Conservation (phyloP, 2,329 filamentous ascomycete genomes). For the Exophiala oligosperma region DNA sequence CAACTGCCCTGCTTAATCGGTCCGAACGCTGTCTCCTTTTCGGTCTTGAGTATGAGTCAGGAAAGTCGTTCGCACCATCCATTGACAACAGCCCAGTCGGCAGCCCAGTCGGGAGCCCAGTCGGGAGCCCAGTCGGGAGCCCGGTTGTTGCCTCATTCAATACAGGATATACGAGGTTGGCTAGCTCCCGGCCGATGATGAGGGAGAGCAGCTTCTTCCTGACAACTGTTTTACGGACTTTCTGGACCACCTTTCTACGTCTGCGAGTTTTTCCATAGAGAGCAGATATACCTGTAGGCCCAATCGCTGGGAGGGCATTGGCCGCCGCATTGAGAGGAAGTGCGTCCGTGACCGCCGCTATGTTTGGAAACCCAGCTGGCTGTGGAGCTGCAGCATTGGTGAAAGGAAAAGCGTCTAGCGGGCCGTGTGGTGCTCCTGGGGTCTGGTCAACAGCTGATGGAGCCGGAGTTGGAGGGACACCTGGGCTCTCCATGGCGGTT, state of each 20-base stretch:
- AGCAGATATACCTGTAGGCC: neutral
- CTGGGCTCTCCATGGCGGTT: neutral
- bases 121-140: neutral
- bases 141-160: constrained; percentile 7
- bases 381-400: neutral
- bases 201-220: constrained; percentile 18
- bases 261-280: constrained; percentile 5
- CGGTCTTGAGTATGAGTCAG: constrained; percentile 1
- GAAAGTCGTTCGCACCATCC: constrained; percentile 16
- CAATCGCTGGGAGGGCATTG: neutral
- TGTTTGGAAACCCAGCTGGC: neutral
- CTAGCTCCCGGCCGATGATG: constrained; percentile 22
- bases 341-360: constrained; percentile 1
- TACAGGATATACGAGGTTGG: constrained; percentile 16
- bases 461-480: neutral
- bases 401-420: neutral
- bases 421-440: neutral
- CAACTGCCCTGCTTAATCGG: constrained; percentile 11
- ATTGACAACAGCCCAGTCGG: constrained; percentile 1
- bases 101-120: neutral
- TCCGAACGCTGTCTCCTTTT: constrained; percentile 6
- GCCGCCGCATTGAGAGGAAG: neutral
- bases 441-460: constrained; percentile 8
- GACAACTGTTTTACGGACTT: constrained; percentile 16
- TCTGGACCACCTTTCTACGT: constrained; percentile 12